Percentiles rank a stretch among this genome's conserved stretches.
phyloP scores from a whole-genome alignment of 1,139 yeast genomes.

The Scheffersomyces insectosa region DNA sequence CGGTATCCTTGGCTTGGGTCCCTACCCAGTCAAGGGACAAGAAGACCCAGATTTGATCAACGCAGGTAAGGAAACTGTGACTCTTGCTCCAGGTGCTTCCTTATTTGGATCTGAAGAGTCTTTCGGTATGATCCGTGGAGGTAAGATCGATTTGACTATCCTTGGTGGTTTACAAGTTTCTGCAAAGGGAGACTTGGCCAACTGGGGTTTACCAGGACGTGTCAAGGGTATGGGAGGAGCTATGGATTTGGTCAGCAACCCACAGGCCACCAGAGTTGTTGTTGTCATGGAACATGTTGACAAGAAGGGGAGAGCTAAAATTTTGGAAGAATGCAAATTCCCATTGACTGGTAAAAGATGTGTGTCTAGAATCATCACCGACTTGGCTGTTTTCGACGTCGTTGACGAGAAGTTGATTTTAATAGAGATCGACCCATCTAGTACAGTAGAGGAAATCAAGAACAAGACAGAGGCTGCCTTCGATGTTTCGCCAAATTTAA shows the following conservation, averaged over 20 bases:
- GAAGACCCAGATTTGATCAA: slow-evolving; percentile 51
- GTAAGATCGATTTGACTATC: slow-evolving; percentile 45
- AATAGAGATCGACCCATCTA: slow-evolving; percentile 40
- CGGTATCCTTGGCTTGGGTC: slow-evolving; percentile 52
- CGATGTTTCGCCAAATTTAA: slow-evolving; percentile 30
- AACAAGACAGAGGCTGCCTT: slow-evolving; percentile 43
- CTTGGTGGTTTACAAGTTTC: slow-evolving; percentile 54
- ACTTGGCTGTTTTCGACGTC: slow-evolving; percentile 50
- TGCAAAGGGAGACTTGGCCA: slow-evolving; percentile 48
- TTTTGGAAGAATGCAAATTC: slow-evolving; percentile 41
- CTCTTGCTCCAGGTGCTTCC: slow-evolving; percentile 46
- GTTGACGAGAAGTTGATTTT: slow-evolving; percentile 34
- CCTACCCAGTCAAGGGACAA: slow-evolving; percentile 43
- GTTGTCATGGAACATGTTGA: slow-evolving; percentile 52
- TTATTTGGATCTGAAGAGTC: slow-evolving; percentile 52
- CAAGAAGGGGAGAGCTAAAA: slow-evolving; percentile 48
- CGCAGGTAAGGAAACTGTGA: slow-evolving; percentile 55
- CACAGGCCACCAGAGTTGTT: slow-evolving; percentile 46
- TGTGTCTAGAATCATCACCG: slow-evolving; percentile 49
- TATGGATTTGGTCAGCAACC: slow-evolving; percentile 54
- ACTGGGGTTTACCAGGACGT: slow-evolving; percentile 54
- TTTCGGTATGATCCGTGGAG: slow-evolving; percentile 51
- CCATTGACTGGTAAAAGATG: slow-evolving; percentile 50
- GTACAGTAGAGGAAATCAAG: slow-evolving; percentile 39
- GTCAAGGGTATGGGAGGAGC: slow-evolving; percentile 61